These are phyloP conservation scores for Phytophthora sp. DNA, from an alignment of 352 stramenopile species.

Conservation along the genomic window DNA sequence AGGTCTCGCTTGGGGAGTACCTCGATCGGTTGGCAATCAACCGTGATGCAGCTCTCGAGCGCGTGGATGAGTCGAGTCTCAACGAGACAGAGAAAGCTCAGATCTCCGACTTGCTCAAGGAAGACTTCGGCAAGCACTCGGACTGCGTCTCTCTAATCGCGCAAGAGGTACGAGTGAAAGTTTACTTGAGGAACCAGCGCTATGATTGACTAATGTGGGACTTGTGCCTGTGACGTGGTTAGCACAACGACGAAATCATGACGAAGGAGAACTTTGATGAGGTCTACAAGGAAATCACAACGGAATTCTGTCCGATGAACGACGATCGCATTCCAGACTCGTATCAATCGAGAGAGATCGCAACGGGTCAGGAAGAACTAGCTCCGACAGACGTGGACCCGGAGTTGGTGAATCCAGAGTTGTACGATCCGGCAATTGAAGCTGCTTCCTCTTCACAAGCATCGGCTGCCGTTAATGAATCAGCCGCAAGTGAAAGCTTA, in stretches of 20 bases:
- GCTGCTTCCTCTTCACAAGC: no score
- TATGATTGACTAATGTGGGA: no score
- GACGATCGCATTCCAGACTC: constrained; percentile 13
- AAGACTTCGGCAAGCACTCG: constrained; percentile 24
- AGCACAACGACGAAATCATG: constrained; percentile 18
- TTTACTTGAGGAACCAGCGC: no score
- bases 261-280: constrained; percentile 26
- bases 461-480: background rate
- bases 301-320: constrained; percentile 7
- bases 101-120: constrained; percentile 12
- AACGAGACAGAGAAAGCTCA: constrained; percentile 7
- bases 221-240: background rate
- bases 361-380: constrained; percentile 7
- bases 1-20: constrained; percentile 26
- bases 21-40: constrained; percentile 25
- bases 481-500: background rate
- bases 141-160: constrained; percentile 9
- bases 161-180: constrained; percentile 13
- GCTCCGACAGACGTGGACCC: background rate
- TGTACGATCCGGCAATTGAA: background rate
- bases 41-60: constrained; percentile 10
- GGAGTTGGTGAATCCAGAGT: background rate
- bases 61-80: constrained; percentile 9
- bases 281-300: constrained; percentile 19
- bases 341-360: constrained; percentile 14